These are phyloP conservation scores for Elsinoe perseae DNA, from an alignment of 2,329 filamentous ascomycete species.

Conservation along the genomic window DNA sequence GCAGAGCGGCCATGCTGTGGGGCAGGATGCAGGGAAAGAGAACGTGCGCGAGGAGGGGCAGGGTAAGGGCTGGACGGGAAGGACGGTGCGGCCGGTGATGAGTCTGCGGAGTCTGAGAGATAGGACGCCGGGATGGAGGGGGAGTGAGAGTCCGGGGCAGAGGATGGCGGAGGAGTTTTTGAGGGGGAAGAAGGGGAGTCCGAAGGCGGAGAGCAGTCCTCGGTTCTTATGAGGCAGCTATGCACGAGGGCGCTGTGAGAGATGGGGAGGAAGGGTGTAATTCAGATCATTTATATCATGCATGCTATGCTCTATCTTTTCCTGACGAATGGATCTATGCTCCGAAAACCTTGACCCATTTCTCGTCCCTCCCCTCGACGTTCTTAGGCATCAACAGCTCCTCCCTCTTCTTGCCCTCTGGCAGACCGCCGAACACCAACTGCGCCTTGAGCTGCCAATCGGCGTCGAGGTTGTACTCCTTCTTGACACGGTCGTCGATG, in stretches of 20 bases:
- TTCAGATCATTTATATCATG: conserved; percentile 9
- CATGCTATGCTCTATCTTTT: neutral
- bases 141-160: conserved; percentile 18
- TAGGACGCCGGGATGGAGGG: neutral
- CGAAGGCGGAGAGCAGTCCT: conserved; percentile 2
- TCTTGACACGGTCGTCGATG: conserved; percentile 63
- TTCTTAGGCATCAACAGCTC: conserved; percentile 12
- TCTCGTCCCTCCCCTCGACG: conserved; percentile 17
- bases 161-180: conserved; percentile 19
- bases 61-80: conserved; percentile 13
- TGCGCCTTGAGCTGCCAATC: conserved; percentile 74
- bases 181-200: conserved; percentile 10
- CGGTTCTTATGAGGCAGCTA: neutral
- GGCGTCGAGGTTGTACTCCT: conserved; percentile 60
- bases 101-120: conserved; percentile 1
- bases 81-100: neutral
- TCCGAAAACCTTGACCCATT: conserved; percentile 17
- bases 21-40: conserved; percentile 23
- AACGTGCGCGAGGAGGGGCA: conserved; percentile 2
- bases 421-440: conserved; percentile 59
- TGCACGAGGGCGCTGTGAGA: neutral
- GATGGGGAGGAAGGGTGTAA: neutral
- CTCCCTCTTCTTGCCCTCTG: conserved; percentile 37
- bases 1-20: conserved; percentile 20
- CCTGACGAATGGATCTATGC: neutral